Evolutionary conservation across 768 basidiomycete species (phyloP).

Genomic region (Pholiota conissans): DNA sequence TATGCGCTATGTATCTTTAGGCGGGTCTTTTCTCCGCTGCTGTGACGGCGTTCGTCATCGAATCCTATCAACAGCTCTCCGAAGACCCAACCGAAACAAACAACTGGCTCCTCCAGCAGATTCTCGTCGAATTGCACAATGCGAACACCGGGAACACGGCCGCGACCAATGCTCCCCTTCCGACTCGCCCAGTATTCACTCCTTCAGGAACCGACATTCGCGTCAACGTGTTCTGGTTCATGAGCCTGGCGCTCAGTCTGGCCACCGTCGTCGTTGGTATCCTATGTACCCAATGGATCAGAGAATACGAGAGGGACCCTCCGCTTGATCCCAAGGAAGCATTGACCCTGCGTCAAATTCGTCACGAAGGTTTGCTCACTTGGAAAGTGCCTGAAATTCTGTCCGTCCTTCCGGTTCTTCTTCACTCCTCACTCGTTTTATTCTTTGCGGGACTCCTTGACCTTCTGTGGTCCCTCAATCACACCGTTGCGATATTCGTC

Average conservation of each 20-base stretch:
- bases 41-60: conserved; percentile 36
- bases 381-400: conserved; percentile 23
- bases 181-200: conserved; percentile 6
- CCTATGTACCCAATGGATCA: conserved; percentile 26
- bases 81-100: conserved; percentile 27
- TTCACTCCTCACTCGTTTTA: conserved; percentile 19
- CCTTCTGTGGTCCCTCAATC: conserved; percentile 18
- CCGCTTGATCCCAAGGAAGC: conserved; percentile 14
- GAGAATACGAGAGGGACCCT: conserved; percentile 19
- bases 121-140: conserved; percentile 14
- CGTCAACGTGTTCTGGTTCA: conserved; percentile 30
- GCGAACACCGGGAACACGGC: conserved; percentile 4
- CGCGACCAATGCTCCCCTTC: background rate
- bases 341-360: conserved; percentile 18
- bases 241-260: conserved; percentile 27
- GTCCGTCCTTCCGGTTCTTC: conserved; percentile 15
- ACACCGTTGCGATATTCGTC: conserved; percentile 13
- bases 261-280: conserved; percentile 26
- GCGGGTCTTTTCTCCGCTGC: conserved; percentile 43
- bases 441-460: conserved; percentile 23
- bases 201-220: conserved; percentile 19
- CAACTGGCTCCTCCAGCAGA: conserved; percentile 24
- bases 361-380: conserved; percentile 18
- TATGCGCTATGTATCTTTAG: conserved; percentile 15
- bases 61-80: conserved; percentile 32